phyloP scores from a whole-genome alignment of 2,329 filamentous ascomycete genomes.

The Pyrenophora graminea region DNA sequence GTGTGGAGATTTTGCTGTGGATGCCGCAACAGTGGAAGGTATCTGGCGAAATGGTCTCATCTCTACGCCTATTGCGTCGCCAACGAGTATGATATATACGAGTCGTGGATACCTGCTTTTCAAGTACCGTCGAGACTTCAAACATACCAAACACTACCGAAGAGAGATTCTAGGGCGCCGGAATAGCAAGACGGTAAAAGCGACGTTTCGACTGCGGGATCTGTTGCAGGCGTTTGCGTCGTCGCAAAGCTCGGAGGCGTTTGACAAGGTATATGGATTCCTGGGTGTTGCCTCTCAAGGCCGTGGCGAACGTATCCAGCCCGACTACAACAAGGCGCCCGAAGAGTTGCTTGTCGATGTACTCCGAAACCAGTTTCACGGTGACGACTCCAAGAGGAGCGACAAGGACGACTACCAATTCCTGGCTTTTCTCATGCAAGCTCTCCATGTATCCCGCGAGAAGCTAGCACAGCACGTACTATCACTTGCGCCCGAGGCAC shows the following conservation, averaged over 20 bases:
- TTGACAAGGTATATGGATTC: conserved; percentile 20
- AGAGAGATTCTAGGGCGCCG: conserved; percentile 14
- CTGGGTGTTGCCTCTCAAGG: conserved; percentile 15
- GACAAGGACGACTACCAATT: conserved; percentile 16
- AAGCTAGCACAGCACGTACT: conserved; percentile 14
- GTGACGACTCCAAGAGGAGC: neutral
- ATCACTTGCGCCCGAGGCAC: conserved; percentile 1
- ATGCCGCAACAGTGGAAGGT: conserved; percentile 10
- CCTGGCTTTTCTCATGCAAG: conserved; percentile 12
- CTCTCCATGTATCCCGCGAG: conserved; percentile 12
- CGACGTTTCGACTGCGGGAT: conserved; percentile 18
- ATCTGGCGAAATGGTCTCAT: conserved; percentile 12
- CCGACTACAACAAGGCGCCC: conserved; percentile 15
- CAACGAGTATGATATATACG: neutral
- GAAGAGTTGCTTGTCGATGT: conserved; percentile 21
- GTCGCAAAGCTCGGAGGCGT: conserved; percentile 14
- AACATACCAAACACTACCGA: conserved; percentile 10
- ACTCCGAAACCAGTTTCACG: conserved; percentile 15
- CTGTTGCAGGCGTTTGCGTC: conserved; percentile 16
- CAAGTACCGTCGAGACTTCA: conserved; percentile 17
- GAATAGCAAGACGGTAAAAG: conserved; percentile 7
- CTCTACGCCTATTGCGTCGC: neutral
- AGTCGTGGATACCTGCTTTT: conserved; percentile 17
- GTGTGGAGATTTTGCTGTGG: conserved; percentile 14
- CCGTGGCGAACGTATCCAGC: conserved; percentile 11